Base-by-base conservation (phyloP, 768 basidiomycete species). In the Auricularia sp. region DNA sequence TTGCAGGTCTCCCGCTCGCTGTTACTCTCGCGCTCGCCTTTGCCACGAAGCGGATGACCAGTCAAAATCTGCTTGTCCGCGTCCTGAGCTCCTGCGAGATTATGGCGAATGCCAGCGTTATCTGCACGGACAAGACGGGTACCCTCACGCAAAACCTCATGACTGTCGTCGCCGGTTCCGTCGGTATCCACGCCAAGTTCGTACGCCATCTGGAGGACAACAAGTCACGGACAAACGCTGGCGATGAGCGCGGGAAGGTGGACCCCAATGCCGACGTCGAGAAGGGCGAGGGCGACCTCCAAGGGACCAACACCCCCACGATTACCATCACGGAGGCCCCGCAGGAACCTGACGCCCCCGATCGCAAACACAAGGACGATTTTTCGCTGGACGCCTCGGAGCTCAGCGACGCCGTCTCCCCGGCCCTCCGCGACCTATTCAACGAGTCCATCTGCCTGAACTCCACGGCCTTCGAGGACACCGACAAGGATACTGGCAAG, bases 1-100 rank as follows among this genome's bases (percentile, higher is more conserved):
- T 44, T 62, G 34, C 64, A 90, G 91, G 95, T 72, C 81, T 99
- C 4, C 96, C 96, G 2, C 81, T 99, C 64, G 96, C 96, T 51
- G 96, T 98, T 62, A 98, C 96, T 0, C 84, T 99, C 59, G 97
- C 97, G 0, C 80, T 99, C 37, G 92, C 97, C 0, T 99, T 98
- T 71, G 97, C 96, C 0, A 99, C 97, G 59, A 94, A 91, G 71
- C 88, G 96, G n/a, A 98, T 98, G 97, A 92, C 95, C 8, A 83
- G 88, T 71, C 90, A 94, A 75, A 97, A 97, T 63, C 81, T 98
- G 0, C 85, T 99, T 54, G 97, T 98, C 36, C 94, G 96, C 64
- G 92, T 98, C 3, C 85, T 99, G 39, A 92, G 92, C 6, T 94
- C 94, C 13, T 98, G 96, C 75, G 97, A 99, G 77, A 98, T 94